phyloP scores from a whole-genome alignment of 495 filamentous ascomycete genomes.

The Lasiosphaeriaceae sp. region DNA sequence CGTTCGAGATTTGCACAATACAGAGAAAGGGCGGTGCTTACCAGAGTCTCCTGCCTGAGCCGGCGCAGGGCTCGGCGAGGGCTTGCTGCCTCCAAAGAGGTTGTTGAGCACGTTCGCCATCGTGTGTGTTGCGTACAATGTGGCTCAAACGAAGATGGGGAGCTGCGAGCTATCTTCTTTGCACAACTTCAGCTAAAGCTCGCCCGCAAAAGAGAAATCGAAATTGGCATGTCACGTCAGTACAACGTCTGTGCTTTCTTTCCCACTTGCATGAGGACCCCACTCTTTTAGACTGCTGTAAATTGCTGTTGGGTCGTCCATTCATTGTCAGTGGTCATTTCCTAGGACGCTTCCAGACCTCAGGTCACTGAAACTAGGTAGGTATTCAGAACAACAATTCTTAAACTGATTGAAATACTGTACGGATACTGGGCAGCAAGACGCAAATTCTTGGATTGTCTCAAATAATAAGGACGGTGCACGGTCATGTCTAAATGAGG shows the following conservation, averaged over 20 bases:
- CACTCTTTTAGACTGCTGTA: not conserved
- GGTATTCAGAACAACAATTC: no score
- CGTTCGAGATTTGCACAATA: no score
- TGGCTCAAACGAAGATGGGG: not conserved
- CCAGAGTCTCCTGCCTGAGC: constrained; percentile 53
- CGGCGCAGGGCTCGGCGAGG: constrained; percentile 43
- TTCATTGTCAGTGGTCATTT: no score
- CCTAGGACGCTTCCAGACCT: no score
- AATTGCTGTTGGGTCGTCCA: not conserved
- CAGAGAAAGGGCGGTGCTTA: constrained; percentile 33
- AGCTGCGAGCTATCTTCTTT: not conserved
- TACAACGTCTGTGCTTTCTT: constrained; percentile 3
- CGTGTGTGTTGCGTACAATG: constrained; percentile 19
- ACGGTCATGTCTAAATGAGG: no score
- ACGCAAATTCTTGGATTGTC: no score
- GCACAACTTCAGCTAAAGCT: not conserved
- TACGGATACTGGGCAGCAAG: no score
- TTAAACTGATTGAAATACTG: no score
- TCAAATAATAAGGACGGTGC: no score
- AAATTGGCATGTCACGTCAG: not conserved
- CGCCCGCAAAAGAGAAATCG: not conserved
- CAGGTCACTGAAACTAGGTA: no score
- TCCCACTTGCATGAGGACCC: not conserved
- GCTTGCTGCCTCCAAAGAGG: constrained; percentile 61
- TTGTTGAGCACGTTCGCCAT: constrained; percentile 71